Conservation (phyloP, 2,329 filamentous ascomycete genomes). For the Hortaea werneckii region DNA sequence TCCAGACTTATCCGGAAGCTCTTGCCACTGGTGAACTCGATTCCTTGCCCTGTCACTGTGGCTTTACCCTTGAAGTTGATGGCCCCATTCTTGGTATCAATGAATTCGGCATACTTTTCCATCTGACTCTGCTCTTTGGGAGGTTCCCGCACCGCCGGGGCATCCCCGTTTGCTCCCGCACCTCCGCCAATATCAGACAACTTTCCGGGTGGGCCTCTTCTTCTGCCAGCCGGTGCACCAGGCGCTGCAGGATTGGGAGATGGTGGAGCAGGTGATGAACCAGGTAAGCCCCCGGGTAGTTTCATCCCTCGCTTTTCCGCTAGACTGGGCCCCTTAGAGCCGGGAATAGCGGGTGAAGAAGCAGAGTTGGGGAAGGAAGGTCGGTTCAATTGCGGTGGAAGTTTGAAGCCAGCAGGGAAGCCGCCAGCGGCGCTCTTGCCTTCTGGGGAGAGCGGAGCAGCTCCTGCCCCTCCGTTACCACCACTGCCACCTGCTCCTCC, state of each 20-base stretch:
- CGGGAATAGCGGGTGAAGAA: slow-evolving; percentile 40
- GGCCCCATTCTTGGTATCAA: slow-evolving; percentile 84
- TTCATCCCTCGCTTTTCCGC: slow-evolving; percentile 59
- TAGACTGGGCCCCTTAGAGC: slow-evolving; percentile 45
- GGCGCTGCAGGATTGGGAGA: slow-evolving; percentile 28
- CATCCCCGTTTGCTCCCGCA: slow-evolving; percentile 16
- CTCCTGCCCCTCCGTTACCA: not conserved
- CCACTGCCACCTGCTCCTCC: not conserved
- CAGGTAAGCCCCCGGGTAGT: slow-evolving; percentile 46
- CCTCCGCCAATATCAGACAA: slow-evolving; percentile 35
- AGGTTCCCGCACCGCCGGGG: slow-evolving; percentile 12
- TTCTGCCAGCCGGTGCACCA: slow-evolving; percentile 20
- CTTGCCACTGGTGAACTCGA: slow-evolving; percentile 82
- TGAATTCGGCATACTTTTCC: slow-evolving; percentile 66
- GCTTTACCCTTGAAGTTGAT: slow-evolving; percentile 90
- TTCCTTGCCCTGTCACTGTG: slow-evolving; percentile 75
- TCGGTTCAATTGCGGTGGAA: slow-evolving; percentile 29
- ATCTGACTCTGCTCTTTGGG: slow-evolving; percentile 30
- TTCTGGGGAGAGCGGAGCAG: not conserved
- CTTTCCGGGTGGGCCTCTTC: slow-evolving; percentile 32
- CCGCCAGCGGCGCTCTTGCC: slow-evolving; percentile 25
- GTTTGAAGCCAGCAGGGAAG: slow-evolving; percentile 33
- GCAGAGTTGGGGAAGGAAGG: slow-evolving; percentile 33
- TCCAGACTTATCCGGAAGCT: slow-evolving; percentile 92
- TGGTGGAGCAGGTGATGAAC: slow-evolving; percentile 27